Base-by-base conservation (phyloP, 352 stramenopile species). In the Hyaloperonospora arabidopsidis region DNA sequence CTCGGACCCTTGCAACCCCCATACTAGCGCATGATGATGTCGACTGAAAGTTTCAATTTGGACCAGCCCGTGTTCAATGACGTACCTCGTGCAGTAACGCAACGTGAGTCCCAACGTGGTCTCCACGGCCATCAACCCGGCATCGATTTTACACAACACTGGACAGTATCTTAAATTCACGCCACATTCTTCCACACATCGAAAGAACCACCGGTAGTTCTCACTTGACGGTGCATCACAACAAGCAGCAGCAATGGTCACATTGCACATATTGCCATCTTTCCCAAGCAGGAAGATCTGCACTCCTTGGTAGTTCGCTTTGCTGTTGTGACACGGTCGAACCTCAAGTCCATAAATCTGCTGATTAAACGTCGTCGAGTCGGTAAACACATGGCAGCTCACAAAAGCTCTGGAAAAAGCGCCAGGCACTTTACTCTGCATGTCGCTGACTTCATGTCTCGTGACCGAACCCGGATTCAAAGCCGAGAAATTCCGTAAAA, bases 191-290 rank as follows among this genome's bases (percentile, higher is more conserved):
- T 61, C 62, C 12, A 73, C 68, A 45, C 60, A 72, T 1, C 52
- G 45, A 45, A 85, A 80, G 46, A 85, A 83, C 74, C 74, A 85
- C 2, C 51, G 51, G 34, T 76, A 71, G 45, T 82, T 76, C 38
- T 79, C 74, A 19, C 61, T 64, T 0, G 60, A 67, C 17, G 70
- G 45, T 25, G 58, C 61, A n/a, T 73, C 51, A 23, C 61, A 71
- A 32, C 68, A 68, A 13, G 74, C 74, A 14, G 57, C 72, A 0
- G 74, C 72, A 32, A 85, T 23, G 0, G 69, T 66, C 2, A 83
- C 32, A 18, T 66, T 80, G 40, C 61, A 44, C 45, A 67, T 56
- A 40, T 85, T 81, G 57, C 74, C 65, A 56, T 85, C 74, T 56
- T 79, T 80, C 22, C 72, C 72, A 1, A 81, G 32, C 14, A 85